Evolutionary conservation across 768 basidiomycete genomes (phyloP).

Genomic region (Pleurotus salmoneostramineus): DNA sequence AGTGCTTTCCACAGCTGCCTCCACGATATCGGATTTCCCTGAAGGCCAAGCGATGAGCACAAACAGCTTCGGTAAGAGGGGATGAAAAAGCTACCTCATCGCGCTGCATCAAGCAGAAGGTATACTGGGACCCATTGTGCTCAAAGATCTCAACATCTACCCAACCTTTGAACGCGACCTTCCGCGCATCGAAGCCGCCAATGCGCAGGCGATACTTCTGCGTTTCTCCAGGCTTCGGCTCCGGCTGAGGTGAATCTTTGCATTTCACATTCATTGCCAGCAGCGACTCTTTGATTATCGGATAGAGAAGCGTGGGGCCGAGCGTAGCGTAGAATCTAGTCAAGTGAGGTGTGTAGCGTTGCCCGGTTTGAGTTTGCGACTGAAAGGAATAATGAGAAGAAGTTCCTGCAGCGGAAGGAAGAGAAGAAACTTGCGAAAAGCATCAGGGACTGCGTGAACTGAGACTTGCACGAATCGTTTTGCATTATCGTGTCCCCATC

Average conservation of each 20-base stretch:
- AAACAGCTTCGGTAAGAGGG: not conserved
- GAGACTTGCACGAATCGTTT: conserved; percentile 51
- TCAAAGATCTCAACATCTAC: conserved; percentile 64
- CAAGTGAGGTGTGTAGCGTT: conserved; percentile 67
- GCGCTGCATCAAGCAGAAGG: conserved; percentile 68
- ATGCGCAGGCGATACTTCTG: conserved; percentile 40
- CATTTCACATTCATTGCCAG: conserved; percentile 43
- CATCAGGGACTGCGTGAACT: conserved; percentile 78
- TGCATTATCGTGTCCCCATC: conserved; percentile 64
- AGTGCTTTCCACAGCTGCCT: conserved; percentile 68
- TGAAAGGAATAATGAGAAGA: conserved; percentile 19
- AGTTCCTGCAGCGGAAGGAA: not conserved
- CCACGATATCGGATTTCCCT: conserved; percentile 83
- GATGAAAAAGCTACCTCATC: conserved; percentile 49
- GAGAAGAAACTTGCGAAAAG: conserved; percentile 63
- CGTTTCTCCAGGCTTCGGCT: conserved; percentile 9
- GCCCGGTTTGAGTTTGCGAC: conserved; percentile 82
- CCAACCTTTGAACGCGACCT: conserved; percentile 69
- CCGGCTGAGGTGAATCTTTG: conserved; percentile 31
- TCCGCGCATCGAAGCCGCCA: conserved; percentile 67
- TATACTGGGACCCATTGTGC: conserved; percentile 43
- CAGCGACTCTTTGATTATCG: conserved; percentile 53
- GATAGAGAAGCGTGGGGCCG: conserved; percentile 47
- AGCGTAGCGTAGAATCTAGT: conserved; percentile 78
- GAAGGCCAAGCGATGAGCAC: conserved; percentile 1